These are phyloP conservation scores for Heritiera littoralis DNA, from an alignment of 345 rosid species.

Conservation along the genomic window DNA sequence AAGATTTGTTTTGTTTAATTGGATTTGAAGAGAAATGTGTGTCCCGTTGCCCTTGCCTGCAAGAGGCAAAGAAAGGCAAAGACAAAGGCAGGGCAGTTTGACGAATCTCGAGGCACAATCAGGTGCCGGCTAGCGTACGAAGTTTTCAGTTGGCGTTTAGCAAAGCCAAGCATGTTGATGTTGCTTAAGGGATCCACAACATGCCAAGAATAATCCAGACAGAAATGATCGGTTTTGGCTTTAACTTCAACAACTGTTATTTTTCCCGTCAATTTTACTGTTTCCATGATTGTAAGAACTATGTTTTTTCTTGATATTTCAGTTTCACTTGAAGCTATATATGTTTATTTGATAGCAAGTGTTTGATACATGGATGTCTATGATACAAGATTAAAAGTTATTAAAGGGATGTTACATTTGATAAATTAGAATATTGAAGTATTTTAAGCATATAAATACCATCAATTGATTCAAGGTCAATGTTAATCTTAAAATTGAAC, in stretches of 20 bases:
- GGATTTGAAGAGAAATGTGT: neutral
- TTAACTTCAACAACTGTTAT: neutral
- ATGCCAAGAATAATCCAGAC: neutral
- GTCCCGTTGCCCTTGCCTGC: neutral
- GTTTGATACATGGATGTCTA: too few relatives aligned
- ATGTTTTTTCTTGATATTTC: too few relatives aligned
- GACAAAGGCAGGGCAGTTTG: neutral
- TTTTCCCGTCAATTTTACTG: neutral
- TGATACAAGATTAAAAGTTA: too few relatives aligned
- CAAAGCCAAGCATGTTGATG: neutral
- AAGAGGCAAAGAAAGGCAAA: neutral
- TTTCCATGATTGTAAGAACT: neutral
- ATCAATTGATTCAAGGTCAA: too few relatives aligned
- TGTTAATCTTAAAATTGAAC: too few relatives aligned
- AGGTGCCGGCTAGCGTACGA: slow-evolving; percentile 38
- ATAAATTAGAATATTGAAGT: too few relatives aligned
- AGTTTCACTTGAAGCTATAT: too few relatives aligned
- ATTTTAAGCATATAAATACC: too few relatives aligned
- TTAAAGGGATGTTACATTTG: too few relatives aligned
- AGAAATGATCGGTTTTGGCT: neutral
- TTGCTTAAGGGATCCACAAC: slow-evolving; percentile 20
- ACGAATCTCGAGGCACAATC: slow-evolving; percentile 16
- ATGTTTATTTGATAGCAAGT: too few relatives aligned
- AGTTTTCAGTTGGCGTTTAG: slow-evolving; percentile 24
- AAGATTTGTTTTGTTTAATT: neutral